Percentiles rank a stretch among this genome's conserved stretches.
Evolutionary conservation across 2,329 filamentous ascomycete genomes (phyloP).

Genomic region (Ophiostoma australiae): DNA sequence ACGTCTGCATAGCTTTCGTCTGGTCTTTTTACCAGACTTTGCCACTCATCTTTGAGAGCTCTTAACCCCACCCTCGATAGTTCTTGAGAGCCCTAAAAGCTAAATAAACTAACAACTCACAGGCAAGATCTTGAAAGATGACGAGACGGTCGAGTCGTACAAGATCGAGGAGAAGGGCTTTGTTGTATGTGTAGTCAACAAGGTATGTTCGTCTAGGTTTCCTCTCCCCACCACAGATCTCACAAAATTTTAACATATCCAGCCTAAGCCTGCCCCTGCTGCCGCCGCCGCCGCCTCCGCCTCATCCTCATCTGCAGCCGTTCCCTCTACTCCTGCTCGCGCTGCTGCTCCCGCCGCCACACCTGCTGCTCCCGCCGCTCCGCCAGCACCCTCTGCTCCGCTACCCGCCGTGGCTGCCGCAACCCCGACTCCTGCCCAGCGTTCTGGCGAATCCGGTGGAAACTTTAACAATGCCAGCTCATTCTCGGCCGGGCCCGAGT

Average conservation of each 20-base stretch:
- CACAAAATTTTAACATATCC: not conserved
- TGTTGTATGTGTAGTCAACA: conserved; percentile 96
- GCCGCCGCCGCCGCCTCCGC: conserved; percentile 46
- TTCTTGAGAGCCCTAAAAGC: not conserved
- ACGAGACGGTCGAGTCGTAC: conserved; percentile 92
- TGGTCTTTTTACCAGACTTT: not conserved
- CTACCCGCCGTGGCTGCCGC: conserved; percentile 30
- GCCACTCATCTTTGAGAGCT: not conserved
- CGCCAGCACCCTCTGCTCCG: conserved; percentile 42
- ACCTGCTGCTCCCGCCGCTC: conserved; percentile 47
- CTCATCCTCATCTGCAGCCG: conserved; percentile 45
- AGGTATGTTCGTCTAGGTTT: conserved; percentile 52
- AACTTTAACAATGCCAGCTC: conserved; percentile 66
- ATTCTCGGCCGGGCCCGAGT: conserved; percentile 79
- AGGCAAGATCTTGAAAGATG: conserved; percentile 99
- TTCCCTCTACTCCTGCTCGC: conserved; percentile 55
- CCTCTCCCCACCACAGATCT: not conserved
- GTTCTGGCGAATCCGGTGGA: conserved; percentile 35
- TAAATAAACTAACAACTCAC: conserved; percentile 14
- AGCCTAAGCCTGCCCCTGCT: conserved; percentile 66
- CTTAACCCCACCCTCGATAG: too few species aligned
- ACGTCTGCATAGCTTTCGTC: conserved; percentile 33
- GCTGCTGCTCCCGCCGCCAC: conserved; percentile 46
- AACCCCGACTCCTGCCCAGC: conserved; percentile 51
- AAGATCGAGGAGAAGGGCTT: conserved; percentile 99